phyloP scores from a whole-genome alignment of 345 rosid species.

The Aquilaria sinensis region DNA sequence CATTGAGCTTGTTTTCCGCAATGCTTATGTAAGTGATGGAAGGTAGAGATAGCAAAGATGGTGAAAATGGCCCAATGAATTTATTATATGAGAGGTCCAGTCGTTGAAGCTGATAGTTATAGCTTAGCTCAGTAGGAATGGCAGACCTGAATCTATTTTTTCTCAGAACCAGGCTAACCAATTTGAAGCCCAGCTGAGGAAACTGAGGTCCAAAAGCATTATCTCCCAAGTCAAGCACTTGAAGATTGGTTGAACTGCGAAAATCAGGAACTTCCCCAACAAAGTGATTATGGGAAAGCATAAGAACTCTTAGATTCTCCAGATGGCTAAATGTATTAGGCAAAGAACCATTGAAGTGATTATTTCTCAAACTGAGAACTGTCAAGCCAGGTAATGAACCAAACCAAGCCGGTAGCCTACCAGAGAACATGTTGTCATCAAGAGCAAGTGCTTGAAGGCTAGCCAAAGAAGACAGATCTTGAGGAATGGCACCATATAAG shows the following conservation, averaged over 20 bases:
- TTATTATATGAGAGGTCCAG: slow-evolving; percentile 77
- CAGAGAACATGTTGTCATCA: slow-evolving; percentile 74
- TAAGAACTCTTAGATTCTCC: slow-evolving; percentile 73
- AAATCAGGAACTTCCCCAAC: slow-evolving; percentile 67
- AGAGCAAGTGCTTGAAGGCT: slow-evolving; percentile 73
- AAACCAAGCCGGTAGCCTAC: slow-evolving; percentile 58
- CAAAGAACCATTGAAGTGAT: slow-evolving; percentile 65
- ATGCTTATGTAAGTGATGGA: slow-evolving; percentile 53
- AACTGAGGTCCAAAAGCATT: slow-evolving; percentile 71
- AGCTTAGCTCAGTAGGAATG: slow-evolving; percentile 46
- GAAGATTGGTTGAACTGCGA: slow-evolving; percentile 67
- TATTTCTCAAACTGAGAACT: slow-evolving; percentile 74
- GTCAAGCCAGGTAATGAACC: slow-evolving; percentile 47
- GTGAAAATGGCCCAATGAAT: slow-evolving; percentile 77
- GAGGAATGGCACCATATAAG: slow-evolving; percentile 58
- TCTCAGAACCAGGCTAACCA: slow-evolving; percentile 63
- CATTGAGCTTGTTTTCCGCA: slow-evolving; percentile 79
- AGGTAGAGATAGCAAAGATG: slow-evolving; percentile 59
- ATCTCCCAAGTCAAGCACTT: slow-evolving; percentile 79
- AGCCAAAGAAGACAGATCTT: slow-evolving; percentile 47
- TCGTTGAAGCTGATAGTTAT: slow-evolving; percentile 66
- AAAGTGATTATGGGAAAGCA: slow-evolving; percentile 71
- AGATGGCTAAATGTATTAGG: slow-evolving; percentile 57
- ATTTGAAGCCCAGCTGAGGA: slow-evolving; percentile 66
- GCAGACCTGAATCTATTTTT: slow-evolving; percentile 84